These are phyloP conservation scores for Lithospermum erythrorhizon DNA, from an alignment of 257 asterid genomes.

Conservation along the genomic window DNA sequence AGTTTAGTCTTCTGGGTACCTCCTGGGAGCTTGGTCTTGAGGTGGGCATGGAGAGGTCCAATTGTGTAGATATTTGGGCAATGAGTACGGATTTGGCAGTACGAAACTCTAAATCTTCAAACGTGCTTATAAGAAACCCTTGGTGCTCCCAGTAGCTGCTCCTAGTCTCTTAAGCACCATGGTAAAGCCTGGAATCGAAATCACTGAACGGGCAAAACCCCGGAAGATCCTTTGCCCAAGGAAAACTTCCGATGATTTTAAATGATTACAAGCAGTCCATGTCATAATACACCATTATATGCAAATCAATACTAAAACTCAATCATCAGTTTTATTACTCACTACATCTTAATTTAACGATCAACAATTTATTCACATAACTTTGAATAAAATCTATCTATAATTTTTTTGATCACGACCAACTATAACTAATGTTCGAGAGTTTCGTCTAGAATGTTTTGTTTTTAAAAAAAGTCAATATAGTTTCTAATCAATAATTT, in stretches of 20 bases:
- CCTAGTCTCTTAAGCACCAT: conserved; percentile 15
- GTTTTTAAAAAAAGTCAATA: too few relatives aligned
- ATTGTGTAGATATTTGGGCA: conserved; percentile 43
- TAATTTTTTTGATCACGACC: too few relatives aligned
- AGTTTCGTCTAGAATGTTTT: too few relatives aligned
- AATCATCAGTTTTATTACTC: too few relatives aligned
- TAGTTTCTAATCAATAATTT: too few relatives aligned
- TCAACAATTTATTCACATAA: too few relatives aligned
- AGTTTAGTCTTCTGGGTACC: neutral
- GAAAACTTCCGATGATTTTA: conserved; percentile 22
- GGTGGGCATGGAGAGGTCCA: conserved; percentile 53
- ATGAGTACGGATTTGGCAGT: conserved; percentile 26
- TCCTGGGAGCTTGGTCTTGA: conserved; percentile 12
- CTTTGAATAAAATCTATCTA: too few relatives aligned
- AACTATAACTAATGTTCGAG: too few relatives aligned
- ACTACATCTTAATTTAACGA: too few relatives aligned
- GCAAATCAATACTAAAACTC: neutral
- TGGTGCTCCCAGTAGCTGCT: conserved; percentile 28
- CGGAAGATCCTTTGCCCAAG: conserved; percentile 32
- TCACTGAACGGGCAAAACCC: conserved; percentile 14
- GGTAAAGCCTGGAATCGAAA: conserved; percentile 14
- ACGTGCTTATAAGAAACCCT: conserved; percentile 50
- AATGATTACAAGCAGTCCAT: conserved; percentile 29
- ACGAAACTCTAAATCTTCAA: conserved; percentile 47
- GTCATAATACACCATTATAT: conserved; percentile 13